Percentiles rank a stretch among this genome's conserved stretches.
These are phyloP conservation scores for Ciborinia camelliae DNA, from an alignment of 2,329 filamentous ascomycete genomes.

Conservation along the genomic window DNA sequence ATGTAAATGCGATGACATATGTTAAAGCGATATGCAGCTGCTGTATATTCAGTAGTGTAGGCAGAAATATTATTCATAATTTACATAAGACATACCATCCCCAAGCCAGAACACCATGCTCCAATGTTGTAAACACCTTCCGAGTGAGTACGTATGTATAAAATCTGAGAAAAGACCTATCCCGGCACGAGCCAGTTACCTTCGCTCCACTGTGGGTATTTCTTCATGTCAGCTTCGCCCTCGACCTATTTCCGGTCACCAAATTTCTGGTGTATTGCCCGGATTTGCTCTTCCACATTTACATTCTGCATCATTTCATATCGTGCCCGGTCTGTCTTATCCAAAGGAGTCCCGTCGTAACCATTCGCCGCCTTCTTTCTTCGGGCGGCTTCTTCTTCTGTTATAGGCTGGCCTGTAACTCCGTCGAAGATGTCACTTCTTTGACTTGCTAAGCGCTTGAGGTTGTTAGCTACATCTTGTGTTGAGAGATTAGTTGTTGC, in stretches of 20 bases:
- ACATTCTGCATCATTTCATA: slow-evolving; percentile 59
- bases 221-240: background rate
- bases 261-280: slow-evolving; percentile 60
- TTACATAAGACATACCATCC: slow-evolving; percentile 20
- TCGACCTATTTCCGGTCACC: slow-evolving; percentile 35
- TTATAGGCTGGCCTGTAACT: slow-evolving; percentile 62
- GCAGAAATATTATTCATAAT: slow-evolving; percentile 14
- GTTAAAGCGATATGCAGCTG: background rate
- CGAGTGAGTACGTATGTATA: background rate
- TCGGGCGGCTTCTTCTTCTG: slow-evolving; percentile 69
- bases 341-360: slow-evolving; percentile 60
- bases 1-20: background rate
- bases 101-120: slow-evolving; percentile 8
- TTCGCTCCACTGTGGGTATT: background rate
- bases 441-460: slow-evolving; percentile 91
- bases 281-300: slow-evolving; percentile 84
- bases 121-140: slow-evolving; percentile 8
- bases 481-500: slow-evolving; percentile 84
- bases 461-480: slow-evolving; percentile 84
- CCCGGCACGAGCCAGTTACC: background rate
- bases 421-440: slow-evolving; percentile 83
- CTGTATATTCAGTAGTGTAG: slow-evolving; percentile 2
- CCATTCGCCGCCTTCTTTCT: slow-evolving; percentile 70
- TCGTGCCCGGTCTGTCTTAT: slow-evolving; percentile 54
- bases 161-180: background rate